A percentile compares a stretch with the other conserved stretches of the same genome.
Conservation (phyloP, 257 asterid species). For the Solanum chiquidenum region DNA sequence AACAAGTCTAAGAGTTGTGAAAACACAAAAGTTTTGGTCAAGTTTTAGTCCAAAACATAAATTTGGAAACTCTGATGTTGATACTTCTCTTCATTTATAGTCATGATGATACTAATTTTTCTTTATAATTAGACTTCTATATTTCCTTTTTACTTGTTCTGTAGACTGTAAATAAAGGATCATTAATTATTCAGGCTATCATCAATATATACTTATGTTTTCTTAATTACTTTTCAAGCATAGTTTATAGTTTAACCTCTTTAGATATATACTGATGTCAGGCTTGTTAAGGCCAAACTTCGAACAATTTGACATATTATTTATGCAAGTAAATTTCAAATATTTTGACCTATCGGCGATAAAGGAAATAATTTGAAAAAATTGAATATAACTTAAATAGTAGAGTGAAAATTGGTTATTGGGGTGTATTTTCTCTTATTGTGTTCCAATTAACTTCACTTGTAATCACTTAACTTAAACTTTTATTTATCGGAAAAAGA, state of each 20-base stretch:
- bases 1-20: not conserved
- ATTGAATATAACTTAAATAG: not conserved
- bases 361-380: not conserved
- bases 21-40: not conserved
- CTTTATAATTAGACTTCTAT: not conserved
- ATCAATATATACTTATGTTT: not conserved
- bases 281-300: not conserved
- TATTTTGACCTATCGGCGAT: not conserved
- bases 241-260: not conserved
- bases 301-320: not conserved
- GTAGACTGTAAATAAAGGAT: not conserved
- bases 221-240: not conserved
- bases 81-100: constrained; percentile 10
- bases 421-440: not conserved
- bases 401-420: not conserved
- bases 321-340: not conserved
- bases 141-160: not conserved
- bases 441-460: not conserved
- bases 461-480: not conserved
- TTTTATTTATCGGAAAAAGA: not conserved
- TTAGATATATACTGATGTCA: not conserved
- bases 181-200: not conserved
- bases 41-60: not conserved
- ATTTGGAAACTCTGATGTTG: not conserved
- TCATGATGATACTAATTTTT: not conserved